phyloP scores from a whole-genome alignment of 805 yeast species.

The Candida maltosa region DNA sequence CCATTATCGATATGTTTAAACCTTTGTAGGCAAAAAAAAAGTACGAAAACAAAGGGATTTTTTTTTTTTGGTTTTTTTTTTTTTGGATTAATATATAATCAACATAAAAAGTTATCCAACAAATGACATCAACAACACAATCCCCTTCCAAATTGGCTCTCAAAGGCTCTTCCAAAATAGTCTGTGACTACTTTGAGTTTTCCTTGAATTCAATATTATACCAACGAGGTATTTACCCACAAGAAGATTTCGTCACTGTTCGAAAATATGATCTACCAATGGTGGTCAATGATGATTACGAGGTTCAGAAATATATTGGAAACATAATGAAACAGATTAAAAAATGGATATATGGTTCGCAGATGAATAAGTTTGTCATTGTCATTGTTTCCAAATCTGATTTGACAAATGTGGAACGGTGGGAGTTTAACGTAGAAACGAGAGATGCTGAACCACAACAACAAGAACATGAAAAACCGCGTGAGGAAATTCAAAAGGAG shows the following conservation, averaged over 20 bases:
- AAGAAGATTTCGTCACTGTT: conserved; percentile 77
- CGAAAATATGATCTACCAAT: conserved; percentile 77
- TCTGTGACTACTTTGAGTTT: conserved; percentile 82
- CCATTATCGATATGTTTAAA: conserved; percentile 1
- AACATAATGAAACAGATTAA: conserved; percentile 64
- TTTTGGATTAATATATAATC: background rate
- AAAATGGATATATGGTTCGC: conserved; percentile 71
- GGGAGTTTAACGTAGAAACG: conserved; percentile 75
- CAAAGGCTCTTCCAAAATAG: conserved; percentile 74
- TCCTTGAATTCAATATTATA: conserved; percentile 78
- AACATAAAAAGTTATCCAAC: background rate
- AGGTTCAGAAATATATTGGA: conserved; percentile 65
- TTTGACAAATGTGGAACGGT: conserved; percentile 70
- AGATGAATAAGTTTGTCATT: conserved; percentile 64
- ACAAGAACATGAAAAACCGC: conserved; percentile 23
- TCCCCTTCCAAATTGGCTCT: conserved; percentile 46
- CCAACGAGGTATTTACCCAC: conserved; percentile 87
- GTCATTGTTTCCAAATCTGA: conserved; percentile 69
- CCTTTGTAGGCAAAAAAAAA: background rate
- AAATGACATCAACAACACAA: background rate
- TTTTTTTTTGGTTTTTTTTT: no score
- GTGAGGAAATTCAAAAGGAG: conserved; percentile 59
- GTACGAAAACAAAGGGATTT: no score
- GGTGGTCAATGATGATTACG: conserved; percentile 71
- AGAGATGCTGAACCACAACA: conserved; percentile 8